Evolutionary conservation across 176 grass and related monocot genomes (phyloP), one percentile per base, ranked within the genome.

Genomic region (Echinochloa phyllopogon): DNA sequence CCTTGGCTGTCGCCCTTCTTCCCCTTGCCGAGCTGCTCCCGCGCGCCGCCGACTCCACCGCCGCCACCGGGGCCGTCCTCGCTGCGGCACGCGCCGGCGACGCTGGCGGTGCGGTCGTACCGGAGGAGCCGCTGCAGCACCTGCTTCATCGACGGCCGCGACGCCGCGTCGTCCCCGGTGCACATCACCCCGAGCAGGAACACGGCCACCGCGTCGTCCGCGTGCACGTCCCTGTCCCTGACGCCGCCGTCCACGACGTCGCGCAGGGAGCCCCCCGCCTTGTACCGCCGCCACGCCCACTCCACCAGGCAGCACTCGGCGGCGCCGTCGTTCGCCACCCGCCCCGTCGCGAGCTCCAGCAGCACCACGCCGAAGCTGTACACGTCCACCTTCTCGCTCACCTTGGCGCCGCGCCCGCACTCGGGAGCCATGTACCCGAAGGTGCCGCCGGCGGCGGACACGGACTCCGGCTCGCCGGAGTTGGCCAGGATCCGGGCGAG

Each of bases 371-470:
- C 94, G 16, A 96, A 96, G 65, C 91, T 93, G n/a, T 86, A 96
- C 71, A 93, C 88, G 69, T 96, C 94, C 70, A 91, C 89, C 77
- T 96, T 96, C 89, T 96, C 53, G 56, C 73, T 84, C 21, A 93
- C 74, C 82, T 89, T 91, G 4, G 13, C 41, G 9, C 42, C 33
- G 9, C 44, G 72, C 3, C 42, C 84, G 17, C 52, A 91, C 84
- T 96, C 94, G 75, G 94, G 94, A 52, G 94, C 91, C 86, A 95
- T 93, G 91, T 95, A 95, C 5, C 94, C 94, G 66, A 93, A 93
- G 15, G 94, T 89, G 55, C 94, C 94, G 0, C 78, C 80, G 4
- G 80, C 52, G 63, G 38, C 59, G 0, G 94, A 95, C 5, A 91
- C 21, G 0, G 79, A 82, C 58, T 93, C 76, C 0, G 83, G 86